Conservation (phyloP, 2,329 filamentous ascomycete species). For the Trichoderma koningiopsis region DNA sequence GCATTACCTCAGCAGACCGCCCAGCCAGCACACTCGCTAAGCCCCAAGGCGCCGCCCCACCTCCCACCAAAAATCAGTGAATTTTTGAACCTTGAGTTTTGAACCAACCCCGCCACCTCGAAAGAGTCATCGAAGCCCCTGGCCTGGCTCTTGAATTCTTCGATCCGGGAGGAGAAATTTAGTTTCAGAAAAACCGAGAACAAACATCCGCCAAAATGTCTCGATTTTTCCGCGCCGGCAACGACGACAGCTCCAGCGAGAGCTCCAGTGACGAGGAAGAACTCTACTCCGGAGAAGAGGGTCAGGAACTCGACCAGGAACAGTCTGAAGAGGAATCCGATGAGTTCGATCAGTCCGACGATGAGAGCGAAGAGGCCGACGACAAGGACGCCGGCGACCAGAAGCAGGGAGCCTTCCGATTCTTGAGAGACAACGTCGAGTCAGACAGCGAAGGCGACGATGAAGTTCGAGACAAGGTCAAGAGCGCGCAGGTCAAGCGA, state of each 20-base stretch:
- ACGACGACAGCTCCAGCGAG: constrained; percentile 90
- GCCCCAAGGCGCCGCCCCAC: constrained; percentile 44
- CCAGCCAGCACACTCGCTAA: constrained; percentile 37
- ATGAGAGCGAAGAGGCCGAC: constrained; percentile 57
- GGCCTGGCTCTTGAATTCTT: constrained; percentile 27
- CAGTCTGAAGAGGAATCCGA: constrained; percentile 45
- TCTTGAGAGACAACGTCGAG: constrained; percentile 74
- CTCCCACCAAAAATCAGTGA: constrained; percentile 49
- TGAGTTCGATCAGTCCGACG: constrained; percentile 48
- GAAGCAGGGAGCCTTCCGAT: constrained; percentile 70
- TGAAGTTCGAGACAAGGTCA: constrained; percentile 82
- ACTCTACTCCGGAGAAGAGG: constrained; percentile 67
- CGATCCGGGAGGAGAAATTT: constrained; percentile 9
- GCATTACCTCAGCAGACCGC: constrained; percentile 13
- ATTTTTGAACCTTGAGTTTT: constrained; percentile 39
- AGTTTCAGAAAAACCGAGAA: neutral
- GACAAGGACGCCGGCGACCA: constrained; percentile 67
- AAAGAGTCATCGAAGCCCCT: constrained; percentile 28
- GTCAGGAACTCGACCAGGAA: constrained; percentile 43
- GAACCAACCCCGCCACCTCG: constrained; percentile 43
- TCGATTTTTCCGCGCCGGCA: constrained; percentile 94
- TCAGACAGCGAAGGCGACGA: constrained; percentile 84
- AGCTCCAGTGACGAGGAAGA: constrained; percentile 89
- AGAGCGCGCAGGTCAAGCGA: constrained; percentile 98
- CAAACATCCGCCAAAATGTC: constrained; percentile 67